Conservation (phyloP, 805 yeast species). For the Candida peoriensis region DNA sequence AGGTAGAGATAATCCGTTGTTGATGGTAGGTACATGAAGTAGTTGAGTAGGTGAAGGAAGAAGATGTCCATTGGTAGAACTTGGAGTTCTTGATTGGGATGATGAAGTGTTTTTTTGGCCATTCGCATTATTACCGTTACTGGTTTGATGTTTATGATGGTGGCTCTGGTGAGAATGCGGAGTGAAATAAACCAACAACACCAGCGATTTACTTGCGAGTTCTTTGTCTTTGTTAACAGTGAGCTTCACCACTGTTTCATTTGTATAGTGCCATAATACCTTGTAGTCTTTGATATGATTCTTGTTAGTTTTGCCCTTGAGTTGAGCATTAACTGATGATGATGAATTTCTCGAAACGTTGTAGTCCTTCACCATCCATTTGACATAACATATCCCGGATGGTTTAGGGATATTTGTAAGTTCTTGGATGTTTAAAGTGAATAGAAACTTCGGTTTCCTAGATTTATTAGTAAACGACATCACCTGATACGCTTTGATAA, state of each 20-base stretch:
- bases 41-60: conserved; percentile 3
- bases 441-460: conserved; percentile 58
- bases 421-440: conserved; percentile 57
- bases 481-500: background rate
- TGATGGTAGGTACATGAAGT: conserved; percentile 1
- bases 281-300: conserved; percentile 45
- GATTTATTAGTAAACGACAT: background rate
- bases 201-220: conserved; percentile 31
- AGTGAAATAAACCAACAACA: conserved; percentile 42
- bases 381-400: conserved; percentile 60
- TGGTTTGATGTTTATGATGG: conserved; percentile 4
- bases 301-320: conserved; percentile 40
- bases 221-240: conserved; percentile 31
- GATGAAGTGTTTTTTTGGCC: background rate
- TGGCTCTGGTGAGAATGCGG: conserved; percentile 11
- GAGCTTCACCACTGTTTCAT: conserved; percentile 34
- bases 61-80: background rate
- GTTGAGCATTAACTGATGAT: too few relatives aligned
- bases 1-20: conserved; percentile 5
- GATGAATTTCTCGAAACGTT: conserved; percentile 16
- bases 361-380: conserved; percentile 56
- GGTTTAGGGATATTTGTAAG: conserved; percentile 82
- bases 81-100: background rate
- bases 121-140: background rate
- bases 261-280: conserved; percentile 41